Evolutionary conservation across 2,329 filamentous ascomycete species (phyloP), one percentile per base, ranked within the genome.

Genomic region (Cladosporium sp.): DNA sequence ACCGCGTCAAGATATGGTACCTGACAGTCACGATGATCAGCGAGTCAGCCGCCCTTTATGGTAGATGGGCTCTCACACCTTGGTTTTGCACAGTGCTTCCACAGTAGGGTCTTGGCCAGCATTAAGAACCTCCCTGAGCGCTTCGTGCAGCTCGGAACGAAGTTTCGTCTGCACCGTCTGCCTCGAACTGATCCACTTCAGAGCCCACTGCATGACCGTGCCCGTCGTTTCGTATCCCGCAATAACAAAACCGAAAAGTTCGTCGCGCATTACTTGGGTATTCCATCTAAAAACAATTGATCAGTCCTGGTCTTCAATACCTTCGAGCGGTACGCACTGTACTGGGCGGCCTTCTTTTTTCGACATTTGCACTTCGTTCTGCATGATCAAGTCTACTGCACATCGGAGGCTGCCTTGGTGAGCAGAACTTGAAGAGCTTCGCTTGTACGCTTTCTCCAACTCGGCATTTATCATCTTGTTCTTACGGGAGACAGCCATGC

Each of bases 201-300:
- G 40, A 1, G 57, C 66, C 73, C 74, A 75, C 33, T 57, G 55
- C 0, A 75, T 57, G 0, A 71, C 71, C 7, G 69, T 73, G 9
- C 69, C 65, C 0, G 71, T 75, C 0, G 74, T 76, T 44, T 77
- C 74, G 53, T 76, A 70, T 9, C 73, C 75, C n/a, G 71, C 69
- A n/a, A 70, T 54, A 2, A 70, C 54, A 53, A 69, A 68, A 2
- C 64, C 67, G 35, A 66, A 68, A 1, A 69, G 53, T 58, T 71
- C 59, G 40, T 60, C 55, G 13, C 49, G 54, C 9, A 58, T 56
- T 4, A 54, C 60, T 58, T 54, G 59, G 59, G 65, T 54, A 33
- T 61, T 31, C 45, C 56, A 64, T 28, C 22, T 28, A 28, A 5
- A 28, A 28, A 28, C 7, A 28, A 7, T 28, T 28, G 22, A 28